These are phyloP conservation scores for Trypanosoma avium DNA, from an alignment of 208 protist species.

Conservation along the genomic window DNA sequence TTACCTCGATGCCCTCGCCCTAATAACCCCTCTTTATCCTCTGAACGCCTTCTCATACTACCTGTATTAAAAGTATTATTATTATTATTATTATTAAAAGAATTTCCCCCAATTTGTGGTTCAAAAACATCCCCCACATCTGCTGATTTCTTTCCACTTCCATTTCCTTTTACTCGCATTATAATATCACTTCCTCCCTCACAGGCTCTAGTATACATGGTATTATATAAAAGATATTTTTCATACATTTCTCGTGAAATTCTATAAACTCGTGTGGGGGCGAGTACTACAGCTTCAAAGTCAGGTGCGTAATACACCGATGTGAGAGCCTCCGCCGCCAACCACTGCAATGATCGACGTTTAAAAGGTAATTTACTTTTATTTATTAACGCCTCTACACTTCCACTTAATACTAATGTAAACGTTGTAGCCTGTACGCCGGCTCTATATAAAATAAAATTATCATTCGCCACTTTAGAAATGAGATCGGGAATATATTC, in stretches of 20 bases:
- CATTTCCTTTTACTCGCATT: too few relatives aligned
- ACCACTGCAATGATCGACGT: slow-evolving; percentile 61
- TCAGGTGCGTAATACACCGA: slow-evolving; percentile 63
- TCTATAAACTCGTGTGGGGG: slow-evolving; percentile 60
- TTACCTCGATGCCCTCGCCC: too few relatives aligned
- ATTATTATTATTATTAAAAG: too few relatives aligned
- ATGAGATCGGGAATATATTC: slow-evolving; percentile 44
- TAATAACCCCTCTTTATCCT: too few relatives aligned
- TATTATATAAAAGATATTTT: slow-evolving; percentile 53
- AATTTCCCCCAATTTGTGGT: too few relatives aligned
- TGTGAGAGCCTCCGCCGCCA: slow-evolving; percentile 77
- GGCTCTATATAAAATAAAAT: slow-evolving; percentile 66
- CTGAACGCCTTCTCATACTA: too few relatives aligned
- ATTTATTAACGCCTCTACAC: slow-evolving; percentile 68
- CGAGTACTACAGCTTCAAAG: slow-evolving; percentile 75
- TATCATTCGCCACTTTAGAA: slow-evolving; percentile 34
- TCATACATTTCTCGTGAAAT: slow-evolving; percentile 58
- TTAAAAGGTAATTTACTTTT: slow-evolving; percentile 49
- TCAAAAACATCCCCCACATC: background rate
- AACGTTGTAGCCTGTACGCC: slow-evolving; percentile 55
- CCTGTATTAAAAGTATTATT: too few relatives aligned
- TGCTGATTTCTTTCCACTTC: background rate
- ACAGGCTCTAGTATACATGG: slow-evolving; percentile 25
- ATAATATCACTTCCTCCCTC: background rate
- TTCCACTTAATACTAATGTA: slow-evolving; percentile 72